A percentile compares a stretch with the other conserved stretches of the same genome.
Evolutionary conservation across 2,329 filamentous ascomycete genomes (phyloP).

Genomic region (Cordyceps tenuipes): DNA sequence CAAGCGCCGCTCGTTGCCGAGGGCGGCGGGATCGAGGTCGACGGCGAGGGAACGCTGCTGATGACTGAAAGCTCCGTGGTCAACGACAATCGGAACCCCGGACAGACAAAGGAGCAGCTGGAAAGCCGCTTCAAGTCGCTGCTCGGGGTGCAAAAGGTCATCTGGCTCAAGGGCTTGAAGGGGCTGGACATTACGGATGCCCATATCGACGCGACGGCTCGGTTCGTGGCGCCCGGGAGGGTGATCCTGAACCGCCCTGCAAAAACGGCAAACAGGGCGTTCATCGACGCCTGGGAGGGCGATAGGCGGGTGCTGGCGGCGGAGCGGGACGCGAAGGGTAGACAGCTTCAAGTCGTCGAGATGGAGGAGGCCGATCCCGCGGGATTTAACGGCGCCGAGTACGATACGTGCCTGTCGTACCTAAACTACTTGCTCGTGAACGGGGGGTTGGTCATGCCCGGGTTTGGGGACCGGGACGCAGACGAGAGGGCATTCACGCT

Average conservation of each 20-base stretch:
- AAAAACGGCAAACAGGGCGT: background rate
- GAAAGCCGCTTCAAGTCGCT: slow-evolving; percentile 2
- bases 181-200: slow-evolving; percentile 12
- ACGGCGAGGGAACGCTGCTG: slow-evolving; percentile 11
- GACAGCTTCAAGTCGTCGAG: slow-evolving; percentile 3
- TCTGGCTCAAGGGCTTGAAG: slow-evolving; percentile 11
- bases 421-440: slow-evolving; percentile 12
- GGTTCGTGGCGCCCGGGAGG: slow-evolving; percentile 6
- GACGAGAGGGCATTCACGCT: slow-evolving; percentile 2
- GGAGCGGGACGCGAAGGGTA: slow-evolving; percentile 8
- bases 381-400: slow-evolving; percentile 7
- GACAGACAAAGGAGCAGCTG: background rate
- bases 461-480: slow-evolving; percentile 3
- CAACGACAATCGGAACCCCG: slow-evolving; percentile 12
- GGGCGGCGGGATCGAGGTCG: slow-evolving; percentile 12
- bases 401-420: slow-evolving; percentile 8
- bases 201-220: slow-evolving; percentile 10
- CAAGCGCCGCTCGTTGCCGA: slow-evolving; percentile 10
- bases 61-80: slow-evolving; percentile 10
- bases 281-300: slow-evolving; percentile 1
- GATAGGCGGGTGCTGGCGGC: background rate
- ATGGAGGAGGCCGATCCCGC: slow-evolving; percentile 9
- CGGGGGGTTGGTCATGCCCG: slow-evolving; percentile 6
- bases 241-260: slow-evolving; percentile 7
- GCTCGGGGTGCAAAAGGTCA: slow-evolving; percentile 10